These are phyloP conservation scores for Gamarada debralockiae DNA, from an alignment of 495 filamentous ascomycete genomes.

Conservation along the genomic window DNA sequence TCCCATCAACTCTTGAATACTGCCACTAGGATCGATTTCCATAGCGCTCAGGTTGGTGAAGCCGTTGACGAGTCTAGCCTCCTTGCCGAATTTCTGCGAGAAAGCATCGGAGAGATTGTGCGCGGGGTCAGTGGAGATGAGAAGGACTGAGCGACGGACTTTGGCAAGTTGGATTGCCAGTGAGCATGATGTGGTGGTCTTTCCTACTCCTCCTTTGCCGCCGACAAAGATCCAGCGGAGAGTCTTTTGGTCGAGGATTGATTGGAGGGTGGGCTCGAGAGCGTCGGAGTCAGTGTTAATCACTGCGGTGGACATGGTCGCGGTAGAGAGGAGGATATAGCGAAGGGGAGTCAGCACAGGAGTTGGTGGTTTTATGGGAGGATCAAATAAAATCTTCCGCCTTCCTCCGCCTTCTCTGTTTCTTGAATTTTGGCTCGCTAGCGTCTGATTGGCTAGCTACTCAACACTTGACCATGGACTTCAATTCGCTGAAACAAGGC, in stretches of 20 bases:
- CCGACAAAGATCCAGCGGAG: constrained; percentile 99
- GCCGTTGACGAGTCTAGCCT: constrained; percentile 86
- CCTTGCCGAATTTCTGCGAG: constrained; percentile 98
- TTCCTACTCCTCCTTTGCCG: constrained; percentile 98
- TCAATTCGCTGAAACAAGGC: too few relatives aligned
- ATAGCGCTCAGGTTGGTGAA: constrained; percentile 95
- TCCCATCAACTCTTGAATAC: constrained; percentile 88
- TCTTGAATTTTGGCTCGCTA: too few relatives aligned
- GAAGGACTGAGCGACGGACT: constrained; percentile 88
- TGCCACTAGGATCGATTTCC: constrained; percentile 99
- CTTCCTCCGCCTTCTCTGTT: too few relatives aligned
- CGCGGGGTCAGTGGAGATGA: constrained; percentile 97
- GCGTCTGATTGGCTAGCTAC: too few relatives aligned
- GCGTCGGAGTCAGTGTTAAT: constrained; percentile 66
- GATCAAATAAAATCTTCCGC: too few relatives aligned
- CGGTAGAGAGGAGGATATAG: neutral
- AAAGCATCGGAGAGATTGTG: constrained; percentile 99
- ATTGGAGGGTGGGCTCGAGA: constrained; percentile 90
- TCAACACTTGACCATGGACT: too few relatives aligned
- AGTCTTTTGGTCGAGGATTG: constrained; percentile 87
- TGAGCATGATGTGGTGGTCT: constrained; percentile 97
- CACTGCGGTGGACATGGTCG: constrained; percentile 33
- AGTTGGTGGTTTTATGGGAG: neutral
- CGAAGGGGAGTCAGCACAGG: neutral
- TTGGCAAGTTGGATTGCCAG: constrained; percentile 98